A percentile compares a stretch with the other conserved stretches of the same genome.
These are phyloP conservation scores for Podospora comata DNA, from an alignment of 495 filamentous ascomycete genomes.

Conservation along the genomic window DNA sequence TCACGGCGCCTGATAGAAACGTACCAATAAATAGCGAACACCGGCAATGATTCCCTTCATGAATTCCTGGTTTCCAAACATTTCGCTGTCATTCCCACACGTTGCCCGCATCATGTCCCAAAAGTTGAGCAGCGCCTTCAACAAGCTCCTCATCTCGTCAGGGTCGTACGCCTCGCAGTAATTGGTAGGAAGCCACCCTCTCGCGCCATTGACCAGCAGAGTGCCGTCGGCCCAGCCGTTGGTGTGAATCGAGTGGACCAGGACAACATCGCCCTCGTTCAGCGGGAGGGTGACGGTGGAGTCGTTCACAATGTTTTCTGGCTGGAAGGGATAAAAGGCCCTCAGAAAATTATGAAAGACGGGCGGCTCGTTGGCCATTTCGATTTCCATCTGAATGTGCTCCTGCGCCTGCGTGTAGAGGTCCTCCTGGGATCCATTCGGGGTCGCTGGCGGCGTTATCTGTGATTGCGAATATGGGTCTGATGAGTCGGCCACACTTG, in stretches of 20 bases:
- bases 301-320: conserved; percentile 60
- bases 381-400: conserved; percentile 15
- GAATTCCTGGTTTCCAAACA: conserved; percentile 83
- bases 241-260: conserved; percentile 95
- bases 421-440: conserved; percentile 59
- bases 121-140: conserved; percentile 84
- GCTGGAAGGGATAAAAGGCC: conserved; percentile 93
- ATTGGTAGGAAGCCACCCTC: conserved; percentile 97
- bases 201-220: conserved; percentile 77
- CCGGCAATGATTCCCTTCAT: conserved; percentile 91
- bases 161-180: conserved; percentile 95
- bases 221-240: conserved; percentile 99
- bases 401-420: conserved; percentile 24
- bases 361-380: conserved; percentile 37
- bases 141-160: conserved; percentile 73
- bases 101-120: conserved; percentile 83
- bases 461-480: conserved; percentile 49
- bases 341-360: conserved; percentile 93
- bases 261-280: conserved; percentile 83
- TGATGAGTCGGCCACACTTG: conserved; percentile 41
- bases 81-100: conserved; percentile 59
- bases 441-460: conserved; percentile 73
- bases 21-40: conserved; percentile 83
- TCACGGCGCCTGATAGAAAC: conserved; percentile 28
- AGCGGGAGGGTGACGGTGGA: conserved; percentile 85